phyloP scores from a whole-genome alignment of 2,329 filamentous ascomycete species.

The Penicillium sp. region DNA sequence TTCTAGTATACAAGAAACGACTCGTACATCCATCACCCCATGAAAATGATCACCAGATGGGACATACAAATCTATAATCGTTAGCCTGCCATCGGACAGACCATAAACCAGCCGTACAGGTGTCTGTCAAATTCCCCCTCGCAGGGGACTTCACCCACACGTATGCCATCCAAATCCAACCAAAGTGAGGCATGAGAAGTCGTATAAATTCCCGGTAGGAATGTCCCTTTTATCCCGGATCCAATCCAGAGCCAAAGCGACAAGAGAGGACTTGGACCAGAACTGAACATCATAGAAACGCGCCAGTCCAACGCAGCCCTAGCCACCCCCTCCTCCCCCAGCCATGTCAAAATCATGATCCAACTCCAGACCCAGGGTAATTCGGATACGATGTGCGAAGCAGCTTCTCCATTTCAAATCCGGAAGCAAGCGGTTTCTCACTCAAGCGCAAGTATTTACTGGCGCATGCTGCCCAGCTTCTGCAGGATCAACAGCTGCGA shows the following conservation, averaged over 20 bases:
- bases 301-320: too few relatives aligned
- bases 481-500: conserved; percentile 77
- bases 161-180: neutral
- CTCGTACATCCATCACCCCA: conserved; percentile 3
- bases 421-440: too few relatives aligned
- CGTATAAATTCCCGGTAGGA: too few relatives aligned
- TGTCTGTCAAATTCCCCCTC: neutral
- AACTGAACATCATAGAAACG: too few relatives aligned
- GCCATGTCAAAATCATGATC: too few relatives aligned
- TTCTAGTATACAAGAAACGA: conserved; percentile 21
- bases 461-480: conserved; percentile 65
- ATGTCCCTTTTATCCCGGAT: too few relatives aligned
- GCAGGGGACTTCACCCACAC: neutral
- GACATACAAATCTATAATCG: neutral
- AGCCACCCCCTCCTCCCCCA: too few relatives aligned
- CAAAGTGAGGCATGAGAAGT: neutral
- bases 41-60: neutral
- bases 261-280: neutral
- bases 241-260: neutral
- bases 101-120: neutral
- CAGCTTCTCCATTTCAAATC: too few relatives aligned
- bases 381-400: too few relatives aligned
- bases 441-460: conserved; percentile 17
- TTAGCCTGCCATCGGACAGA: too few relatives aligned
- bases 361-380: too few relatives aligned